Evolutionary conservation across 1,139 yeast genomes (phyloP).

Genomic region (Spathaspora sp.): DNA sequence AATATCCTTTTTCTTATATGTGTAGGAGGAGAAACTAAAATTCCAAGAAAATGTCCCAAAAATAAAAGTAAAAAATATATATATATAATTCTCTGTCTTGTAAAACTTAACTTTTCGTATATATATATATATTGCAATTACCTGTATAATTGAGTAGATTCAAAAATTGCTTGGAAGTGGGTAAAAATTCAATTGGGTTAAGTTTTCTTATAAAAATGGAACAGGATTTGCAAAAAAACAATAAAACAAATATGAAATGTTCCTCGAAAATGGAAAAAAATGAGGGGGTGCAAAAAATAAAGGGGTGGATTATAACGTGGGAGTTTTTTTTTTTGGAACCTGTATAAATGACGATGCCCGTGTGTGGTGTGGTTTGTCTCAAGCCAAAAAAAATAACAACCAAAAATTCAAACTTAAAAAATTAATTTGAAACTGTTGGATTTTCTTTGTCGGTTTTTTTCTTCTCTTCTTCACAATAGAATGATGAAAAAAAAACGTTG

Average conservation of each 20-base stretch:
- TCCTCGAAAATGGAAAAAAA: background rate
- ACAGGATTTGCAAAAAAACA: background rate
- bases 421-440: background rate
- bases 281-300: background rate
- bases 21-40: too few relatives aligned
- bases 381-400: background rate
- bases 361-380: background rate
- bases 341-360: background rate
- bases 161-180: background rate
- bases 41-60: too few relatives aligned
- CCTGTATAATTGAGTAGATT: background rate
- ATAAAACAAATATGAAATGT: too few relatives aligned
- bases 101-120: background rate
- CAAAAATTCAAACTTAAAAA: background rate
- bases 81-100: background rate
- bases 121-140: background rate
- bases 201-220: background rate
- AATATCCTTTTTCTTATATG: too few relatives aligned
- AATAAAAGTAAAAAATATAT: too few relatives aligned
- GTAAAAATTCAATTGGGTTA: background rate
- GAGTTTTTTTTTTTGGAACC: background rate
- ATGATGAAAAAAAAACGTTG: background rate
- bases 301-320: background rate
- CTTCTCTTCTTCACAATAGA: background rate
- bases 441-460: background rate